Base-by-base conservation (phyloP, 805 yeast species). In the Ogataea corticis region DNA sequence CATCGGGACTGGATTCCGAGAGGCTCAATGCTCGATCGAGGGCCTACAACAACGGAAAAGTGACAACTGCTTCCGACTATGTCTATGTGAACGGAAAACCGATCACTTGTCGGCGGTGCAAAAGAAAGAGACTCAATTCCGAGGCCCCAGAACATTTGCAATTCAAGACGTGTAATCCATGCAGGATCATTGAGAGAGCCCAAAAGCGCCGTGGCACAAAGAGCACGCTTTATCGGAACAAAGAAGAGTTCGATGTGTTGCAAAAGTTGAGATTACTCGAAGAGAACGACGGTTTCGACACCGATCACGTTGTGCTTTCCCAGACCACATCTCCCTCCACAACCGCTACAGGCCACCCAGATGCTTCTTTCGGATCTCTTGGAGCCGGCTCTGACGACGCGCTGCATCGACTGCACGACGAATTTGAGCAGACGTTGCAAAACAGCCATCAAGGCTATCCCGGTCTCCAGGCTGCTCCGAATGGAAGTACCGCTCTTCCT, bases 121-220 rank as follows among this genome's bases (percentile, higher is more conserved):
- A 77, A 56, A 63, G 80, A 41, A 73, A 75, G 70, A 69, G 83
- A 63, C 69, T 75, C 51, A 75, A 72, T 48, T 77, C 76, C 49
- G 83, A 77, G 60, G 77, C 78, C 18, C 76, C 79, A 2, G 81
- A 77, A 50, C 81, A 77, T 33, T 67, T 72, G 52, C 79, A 75
- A 56, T 77, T 76, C 58, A 77, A 77, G 50, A 77, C 83, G 3
- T 77, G 83, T 62, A 79, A 77, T 56, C 76, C 79, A 50, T 77
- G 83, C 56, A 70, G 83, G 46, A 74, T 76, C 58, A 73, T 77
- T 38, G 83, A 77, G 58, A 64, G 83, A 49, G 66, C 65, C 15
- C 69, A 65, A 44, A 65, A 65, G 47, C 62, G 65, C 33, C 56
- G 60, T 45, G 54, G 63, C 52, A 18, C 57, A 39, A 44, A 58